Percentiles rank a stretch among this genome's conserved stretches.
Conservation (phyloP, 1,284 basidiomycete genomes). For the Filobasidium uniguttulatum region DNA sequence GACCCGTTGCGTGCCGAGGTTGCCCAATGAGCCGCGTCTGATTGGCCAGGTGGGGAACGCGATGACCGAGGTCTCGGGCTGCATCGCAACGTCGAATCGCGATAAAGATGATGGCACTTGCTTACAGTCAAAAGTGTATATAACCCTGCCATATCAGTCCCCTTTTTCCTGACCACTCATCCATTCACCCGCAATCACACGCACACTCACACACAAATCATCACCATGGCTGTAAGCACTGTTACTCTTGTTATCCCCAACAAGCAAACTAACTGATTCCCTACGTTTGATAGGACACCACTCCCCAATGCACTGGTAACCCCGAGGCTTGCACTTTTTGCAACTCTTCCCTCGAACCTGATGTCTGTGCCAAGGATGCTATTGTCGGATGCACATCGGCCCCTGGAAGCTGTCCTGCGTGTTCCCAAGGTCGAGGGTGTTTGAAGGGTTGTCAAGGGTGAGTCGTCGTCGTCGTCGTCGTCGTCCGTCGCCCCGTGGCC, state of each 20-base stretch:
- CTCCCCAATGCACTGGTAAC: conserved; percentile 15
- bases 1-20: too few relatives aligned
- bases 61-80: too few relatives aligned
- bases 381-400: conserved; percentile 14
- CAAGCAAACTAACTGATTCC: not conserved
- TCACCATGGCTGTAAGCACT: conserved; percentile 1
- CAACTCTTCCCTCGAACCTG: conserved; percentile 9
- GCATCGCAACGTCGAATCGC: too few relatives aligned
- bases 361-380: conserved; percentile 10
- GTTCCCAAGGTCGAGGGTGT: conserved; percentile 13
- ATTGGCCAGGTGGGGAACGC: too few relatives aligned
- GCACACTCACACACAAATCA: not conserved
- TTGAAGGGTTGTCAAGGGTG: conserved; percentile 14
- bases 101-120: too few relatives aligned
- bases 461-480: too few relatives aligned
- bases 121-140: too few relatives aligned
- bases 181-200: not conserved
- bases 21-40: too few relatives aligned
- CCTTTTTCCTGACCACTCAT: not conserved
- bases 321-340: conserved; percentile 12
- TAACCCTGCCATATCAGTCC: too few relatives aligned
- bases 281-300: not conserved
- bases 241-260: not conserved
- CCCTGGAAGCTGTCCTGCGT: conserved; percentile 11
- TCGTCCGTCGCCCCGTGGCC: too few relatives aligned